Base-by-base conservation (phyloP, 2,329 filamentous ascomycete genomes). In the Phaeosphaeria sp. region DNA sequence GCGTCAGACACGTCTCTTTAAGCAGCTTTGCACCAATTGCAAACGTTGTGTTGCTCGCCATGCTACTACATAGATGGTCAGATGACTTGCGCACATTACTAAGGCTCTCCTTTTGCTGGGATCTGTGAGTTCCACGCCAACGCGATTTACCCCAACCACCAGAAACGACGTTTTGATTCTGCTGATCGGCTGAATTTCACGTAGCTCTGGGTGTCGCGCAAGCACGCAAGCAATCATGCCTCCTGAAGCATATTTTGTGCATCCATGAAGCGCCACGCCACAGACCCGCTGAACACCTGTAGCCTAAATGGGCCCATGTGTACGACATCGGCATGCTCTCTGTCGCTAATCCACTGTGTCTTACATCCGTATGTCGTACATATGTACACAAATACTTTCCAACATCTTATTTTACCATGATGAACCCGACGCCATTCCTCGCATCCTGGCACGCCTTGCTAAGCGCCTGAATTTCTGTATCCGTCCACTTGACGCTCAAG, bases 401-500 rank as follows among this genome's bases (percentile, higher is more conserved):
- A 25, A 60, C 50, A 30, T 55, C 60, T 78, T 72, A 88, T 74
- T 86, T 88, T 22, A 89, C 81, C 63, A 79, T 79, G 65, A 89
- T 79, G 61, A 89, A 86, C 0, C 83, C 86, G 57, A 87, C 79
- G 0, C 87, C 86, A 52, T 82, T 80, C 54, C 86, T 82, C 2
- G 87, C 87, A 54, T 75, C 78, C 65, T 84, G 80, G 66, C 83
- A 85, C 1, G 87, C 87, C 56, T 72, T 77, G 62, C 83, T 83
- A 52, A 89, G 70, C 44, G 81, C 82, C 72, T 88, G 86, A 63
- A 87, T 84, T 68, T 89, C 87, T 2, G 77, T 79, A 75, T 89
- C 87, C 20, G 87, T 88, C 87, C 87, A 89, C 66, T 86, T 83
- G 39, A 89, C 84, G 50, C 77, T 85, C 61, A 89, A 67, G 58